These are phyloP conservation scores for Boletellus ananas DNA, from an alignment of 768 basidiomycete genomes.

Conservation along the genomic window DNA sequence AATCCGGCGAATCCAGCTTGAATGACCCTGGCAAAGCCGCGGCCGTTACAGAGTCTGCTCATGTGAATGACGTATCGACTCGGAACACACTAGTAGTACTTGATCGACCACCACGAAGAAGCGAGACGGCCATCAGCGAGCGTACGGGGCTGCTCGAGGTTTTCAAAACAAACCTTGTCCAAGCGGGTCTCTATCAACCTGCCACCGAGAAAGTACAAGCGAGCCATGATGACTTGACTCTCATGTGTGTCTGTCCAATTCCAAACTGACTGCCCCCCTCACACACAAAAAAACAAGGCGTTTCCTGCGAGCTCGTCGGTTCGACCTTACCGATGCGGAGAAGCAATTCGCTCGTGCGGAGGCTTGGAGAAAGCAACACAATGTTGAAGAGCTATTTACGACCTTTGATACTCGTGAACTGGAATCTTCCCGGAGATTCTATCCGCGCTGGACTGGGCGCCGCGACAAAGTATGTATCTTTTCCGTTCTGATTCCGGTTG, in stretches of 20 bases:
- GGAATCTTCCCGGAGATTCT: conserved; percentile 55
- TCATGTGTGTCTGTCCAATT: conserved; percentile 46
- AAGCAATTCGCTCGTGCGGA: conserved; percentile 68
- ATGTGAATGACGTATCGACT: too few species aligned
- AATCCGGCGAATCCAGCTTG: not conserved
- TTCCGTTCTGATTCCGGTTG: not conserved
- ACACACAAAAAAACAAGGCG: conserved; percentile 45
- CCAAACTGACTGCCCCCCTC: not conserved
- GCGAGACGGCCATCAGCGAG: not conserved
- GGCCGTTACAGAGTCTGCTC: not conserved
- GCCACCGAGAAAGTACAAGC: conserved; percentile 31
- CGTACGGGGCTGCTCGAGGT: conserved; percentile 28
- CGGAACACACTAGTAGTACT: not conserved
- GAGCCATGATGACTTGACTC: conserved; percentile 62
- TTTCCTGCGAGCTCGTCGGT: conserved; percentile 77
- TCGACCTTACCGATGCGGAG: conserved; percentile 57
- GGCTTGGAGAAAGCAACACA: conserved; percentile 61
- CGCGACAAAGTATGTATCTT: conserved; percentile 59
- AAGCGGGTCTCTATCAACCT: conserved; percentile 51
- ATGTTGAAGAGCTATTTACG: conserved; percentile 60
- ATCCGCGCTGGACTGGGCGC: conserved; percentile 79
- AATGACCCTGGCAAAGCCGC: not conserved
- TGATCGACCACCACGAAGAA: not conserved
- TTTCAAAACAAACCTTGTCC: conserved; percentile 52
- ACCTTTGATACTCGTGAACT: conserved; percentile 59